These are phyloP conservation scores for Cladosporium sp. DNA, from an alignment of 2,329 filamentous ascomycete genomes.

Conservation along the genomic window DNA sequence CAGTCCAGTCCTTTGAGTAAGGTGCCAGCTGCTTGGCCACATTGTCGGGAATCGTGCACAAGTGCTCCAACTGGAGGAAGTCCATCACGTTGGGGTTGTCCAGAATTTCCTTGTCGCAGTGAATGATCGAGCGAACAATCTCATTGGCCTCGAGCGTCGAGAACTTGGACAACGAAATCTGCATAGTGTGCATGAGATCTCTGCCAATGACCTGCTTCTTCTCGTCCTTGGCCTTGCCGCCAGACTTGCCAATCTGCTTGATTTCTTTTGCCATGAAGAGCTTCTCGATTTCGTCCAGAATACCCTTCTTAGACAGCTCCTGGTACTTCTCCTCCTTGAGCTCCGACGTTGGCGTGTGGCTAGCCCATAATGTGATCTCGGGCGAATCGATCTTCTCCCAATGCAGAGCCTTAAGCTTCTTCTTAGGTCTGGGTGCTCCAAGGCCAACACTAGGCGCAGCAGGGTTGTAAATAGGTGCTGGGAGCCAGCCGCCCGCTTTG, in stretches of 20 bases:
- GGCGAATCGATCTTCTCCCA: conserved; percentile 98
- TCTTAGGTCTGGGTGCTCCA: conserved; percentile 86
- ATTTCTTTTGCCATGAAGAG: conserved; percentile 97
- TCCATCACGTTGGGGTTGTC: conserved; percentile 95
- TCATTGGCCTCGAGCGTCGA: conserved; percentile 82
- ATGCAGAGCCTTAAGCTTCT: conserved; percentile 98
- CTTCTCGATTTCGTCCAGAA: conserved; percentile 95
- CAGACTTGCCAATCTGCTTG: conserved; percentile 72
- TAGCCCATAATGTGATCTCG: conserved; percentile 89
- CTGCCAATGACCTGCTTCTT: conserved; percentile 97
- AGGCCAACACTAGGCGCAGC: conserved; percentile 64
- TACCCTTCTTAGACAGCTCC: conserved; percentile 89
- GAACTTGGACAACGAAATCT: conserved; percentile 93
- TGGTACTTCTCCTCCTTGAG: conserved; percentile 94
- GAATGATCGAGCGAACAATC: conserved; percentile 88
- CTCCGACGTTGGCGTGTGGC: conserved; percentile 79
- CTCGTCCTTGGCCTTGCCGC: conserved; percentile 73
- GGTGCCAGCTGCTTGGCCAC: conserved; percentile 87
- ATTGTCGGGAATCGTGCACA: conserved; percentile 91
- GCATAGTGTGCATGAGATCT: conserved; percentile 84
- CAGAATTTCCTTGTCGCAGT: conserved; percentile 85
- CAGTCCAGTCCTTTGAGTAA: conserved; percentile 96
- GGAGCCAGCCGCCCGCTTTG: conserved; percentile 70
- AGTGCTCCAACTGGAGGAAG: conserved; percentile 87
- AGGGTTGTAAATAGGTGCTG: conserved; percentile 59